These are phyloP conservation scores for Backusella sp. DNA, from an alignment of 192 early-diverging fungal genomes.

Conservation along the genomic window DNA sequence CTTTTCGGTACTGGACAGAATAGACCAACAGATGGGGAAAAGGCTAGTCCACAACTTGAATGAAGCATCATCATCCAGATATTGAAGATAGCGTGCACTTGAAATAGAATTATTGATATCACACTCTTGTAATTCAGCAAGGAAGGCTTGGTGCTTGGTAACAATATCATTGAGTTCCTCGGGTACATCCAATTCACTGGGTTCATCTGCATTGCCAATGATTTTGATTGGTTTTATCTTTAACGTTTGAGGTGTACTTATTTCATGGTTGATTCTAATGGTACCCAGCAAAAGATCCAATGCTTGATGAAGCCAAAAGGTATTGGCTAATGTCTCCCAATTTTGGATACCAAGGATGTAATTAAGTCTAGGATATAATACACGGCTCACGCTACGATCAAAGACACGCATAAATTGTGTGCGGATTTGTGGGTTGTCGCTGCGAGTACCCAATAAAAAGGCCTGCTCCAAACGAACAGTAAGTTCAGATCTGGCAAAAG, in stretches of 20 bases:
- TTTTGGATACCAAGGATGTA: slow-evolving; percentile 93
- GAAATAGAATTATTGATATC: slow-evolving; percentile 48
- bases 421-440: slow-evolving; percentile 77
- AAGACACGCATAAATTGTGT: slow-evolving; percentile 79
- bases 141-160: slow-evolving; percentile 61
- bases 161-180: slow-evolving; percentile 45
- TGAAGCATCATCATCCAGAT: slow-evolving; percentile 64
- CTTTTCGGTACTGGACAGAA: slow-evolving; percentile 68
- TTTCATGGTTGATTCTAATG: slow-evolving; percentile 40
- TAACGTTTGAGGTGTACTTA: slow-evolving; percentile 39
- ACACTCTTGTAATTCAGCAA: slow-evolving; percentile 51
- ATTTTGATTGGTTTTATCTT: slow-evolving; percentile 46
- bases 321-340: slow-evolving; percentile 85
- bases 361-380: slow-evolving; percentile 72
- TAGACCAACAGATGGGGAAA: slow-evolving; percentile 84
- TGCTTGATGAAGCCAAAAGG: slow-evolving; percentile 94
- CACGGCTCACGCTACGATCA: slow-evolving; percentile 70
- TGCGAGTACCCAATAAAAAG: slow-evolving; percentile 88
- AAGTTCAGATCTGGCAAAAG: slow-evolving; percentile 85
- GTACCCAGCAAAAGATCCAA: slow-evolving; percentile 83
- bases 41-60: slow-evolving; percentile 79
- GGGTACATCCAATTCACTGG: slow-evolving; percentile 23
- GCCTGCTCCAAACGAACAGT: slow-evolving; percentile 93
- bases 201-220: background rate
- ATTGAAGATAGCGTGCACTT: slow-evolving; percentile 64